Percentiles rank a stretch among this genome's conserved stretches.
Conservation (phyloP, 371 early-diverging fungal genomes). For the Rhizopus arrhizus region DNA sequence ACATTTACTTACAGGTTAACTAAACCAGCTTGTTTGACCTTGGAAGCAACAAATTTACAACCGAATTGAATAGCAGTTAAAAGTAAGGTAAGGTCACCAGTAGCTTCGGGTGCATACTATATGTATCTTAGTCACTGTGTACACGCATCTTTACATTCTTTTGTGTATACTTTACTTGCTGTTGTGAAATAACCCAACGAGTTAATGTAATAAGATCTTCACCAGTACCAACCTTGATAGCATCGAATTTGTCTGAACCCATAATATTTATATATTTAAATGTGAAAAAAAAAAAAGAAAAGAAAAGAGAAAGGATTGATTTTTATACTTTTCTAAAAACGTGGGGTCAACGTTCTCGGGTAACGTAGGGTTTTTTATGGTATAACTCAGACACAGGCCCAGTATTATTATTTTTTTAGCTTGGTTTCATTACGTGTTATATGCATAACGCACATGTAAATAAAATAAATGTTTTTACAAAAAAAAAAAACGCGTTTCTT, state of each 20-base stretch:
- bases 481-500: too few relatives aligned
- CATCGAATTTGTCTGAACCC: constrained; percentile 38
- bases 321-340: constrained; percentile 8
- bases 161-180: constrained; percentile 58
- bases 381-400: background rate
- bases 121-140: background rate
- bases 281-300: constrained; percentile 3
- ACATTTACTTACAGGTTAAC: constrained; percentile 85
- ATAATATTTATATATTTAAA: constrained; percentile 7
- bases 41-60: constrained; percentile 96
- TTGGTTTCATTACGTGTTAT: too few relatives aligned
- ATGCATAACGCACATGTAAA: too few relatives aligned
- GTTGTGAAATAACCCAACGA: constrained; percentile 88
- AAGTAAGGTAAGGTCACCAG: constrained; percentile 94
- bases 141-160: background rate
- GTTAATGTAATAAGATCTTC: constrained; percentile 95
- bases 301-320: background rate
- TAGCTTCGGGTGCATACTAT: constrained; percentile 76
- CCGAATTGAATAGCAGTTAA: constrained; percentile 91
- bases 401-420: background rate
- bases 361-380: constrained; percentile 13
- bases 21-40: constrained; percentile 94
- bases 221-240: constrained; percentile 49
- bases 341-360: constrained; percentile 20
- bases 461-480: too few relatives aligned